Evolutionary conservation across 495 filamentous ascomycete species (phyloP), one percentile per base, ranked within the genome.

Genomic region (Tuber umbilicatum): DNA sequence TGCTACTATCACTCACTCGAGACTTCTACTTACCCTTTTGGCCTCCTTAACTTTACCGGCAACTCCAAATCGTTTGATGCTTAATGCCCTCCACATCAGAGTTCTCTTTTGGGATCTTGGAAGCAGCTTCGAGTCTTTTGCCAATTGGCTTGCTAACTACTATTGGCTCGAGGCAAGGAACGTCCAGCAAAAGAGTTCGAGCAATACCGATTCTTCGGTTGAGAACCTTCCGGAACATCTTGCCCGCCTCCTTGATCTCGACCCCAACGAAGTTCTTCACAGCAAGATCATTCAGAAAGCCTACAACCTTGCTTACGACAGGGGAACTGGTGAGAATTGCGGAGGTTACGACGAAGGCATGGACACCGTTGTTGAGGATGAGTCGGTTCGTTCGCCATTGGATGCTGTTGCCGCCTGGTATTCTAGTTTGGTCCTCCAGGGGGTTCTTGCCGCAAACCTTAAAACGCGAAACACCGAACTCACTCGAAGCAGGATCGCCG

Each of bases 401-500:
- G 94, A 98, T 82, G 93, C 92, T 39, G 87, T 97, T 31, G 92
- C 94, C 21, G 91, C 94, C 1, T 97, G 94, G 94, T 94, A 89
- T 85, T 96, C 93, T 2, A 91, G 89, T 77, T 86, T 91, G 70
- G 84, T 89, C n/a, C 84, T 97, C 40, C 91, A 94, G 69, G 86
- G 86, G 45, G 89, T 89, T 12, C 87, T 98, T 37, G 83, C 90
- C 39, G 84, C 84, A 35, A 91, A 87, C 74, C 84, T 93, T 16
- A 87, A 90, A 55, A 81, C 85, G 1, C 82, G 84, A 72, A 78
- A 81, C 31, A 84, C 82, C 75, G 23, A 41, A 23, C 23, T 42
- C 74, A 39, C 78, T 72, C 69, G 76, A n/a, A 68, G 45, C 42
- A n/a, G 75, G 31, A 86, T 90, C 74, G 86, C 87, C 21, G 80